A percentile compares a stretch with the other conserved stretches of the same genome.
Conservation (phyloP, 768 basidiomycete genomes). For the Pleurotus djamor region DNA sequence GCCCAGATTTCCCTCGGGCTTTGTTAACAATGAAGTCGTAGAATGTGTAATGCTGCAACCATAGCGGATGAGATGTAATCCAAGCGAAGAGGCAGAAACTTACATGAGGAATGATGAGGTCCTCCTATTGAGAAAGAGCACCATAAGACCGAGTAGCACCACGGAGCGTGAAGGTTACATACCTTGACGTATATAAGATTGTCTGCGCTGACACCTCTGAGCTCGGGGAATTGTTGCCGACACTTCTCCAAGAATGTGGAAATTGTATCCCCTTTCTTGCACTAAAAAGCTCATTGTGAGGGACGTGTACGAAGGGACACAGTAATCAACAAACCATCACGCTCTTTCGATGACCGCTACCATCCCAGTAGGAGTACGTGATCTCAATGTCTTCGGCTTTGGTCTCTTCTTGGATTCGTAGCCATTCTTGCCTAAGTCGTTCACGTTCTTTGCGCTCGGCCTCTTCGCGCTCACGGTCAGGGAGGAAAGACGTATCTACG, state of each 20-base stretch:
- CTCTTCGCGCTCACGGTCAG: slow-evolving; percentile 97
- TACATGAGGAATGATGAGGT: slow-evolving; percentile 96
- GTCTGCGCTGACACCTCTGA: slow-evolving; percentile 87
- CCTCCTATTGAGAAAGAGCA: slow-evolving; percentile 60
- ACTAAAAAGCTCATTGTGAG: slow-evolving; percentile 44
- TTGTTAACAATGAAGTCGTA: slow-evolving; percentile 99
- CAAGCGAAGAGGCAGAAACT: neutral
- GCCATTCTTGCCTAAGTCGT: slow-evolving; percentile 86
- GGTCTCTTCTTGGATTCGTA: slow-evolving; percentile 65
- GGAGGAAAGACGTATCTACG: slow-evolving; percentile 97
- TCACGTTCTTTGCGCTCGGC: slow-evolving; percentile 88
- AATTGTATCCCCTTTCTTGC: slow-evolving; percentile 95
- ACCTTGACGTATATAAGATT: slow-evolving; percentile 99
- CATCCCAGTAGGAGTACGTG: slow-evolving; percentile 98
- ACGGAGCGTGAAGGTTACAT: neutral
- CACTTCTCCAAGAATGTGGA: slow-evolving; percentile 90
- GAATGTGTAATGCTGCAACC: slow-evolving; percentile 89
- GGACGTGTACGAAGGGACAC: neutral
- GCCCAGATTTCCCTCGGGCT: slow-evolving; percentile 96
- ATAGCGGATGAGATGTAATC: neutral
- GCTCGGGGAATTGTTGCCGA: slow-evolving; percentile 88
- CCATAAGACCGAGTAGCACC: slow-evolving; percentile 7
- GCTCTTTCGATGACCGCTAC: slow-evolving; percentile 92
- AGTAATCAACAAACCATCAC: slow-evolving; percentile 62
- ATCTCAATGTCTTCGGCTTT: slow-evolving; percentile 81